These are phyloP conservation scores for Wickerhamiella parazyma DNA, from an alignment of 805 yeast genomes.

Conservation along the genomic window DNA sequence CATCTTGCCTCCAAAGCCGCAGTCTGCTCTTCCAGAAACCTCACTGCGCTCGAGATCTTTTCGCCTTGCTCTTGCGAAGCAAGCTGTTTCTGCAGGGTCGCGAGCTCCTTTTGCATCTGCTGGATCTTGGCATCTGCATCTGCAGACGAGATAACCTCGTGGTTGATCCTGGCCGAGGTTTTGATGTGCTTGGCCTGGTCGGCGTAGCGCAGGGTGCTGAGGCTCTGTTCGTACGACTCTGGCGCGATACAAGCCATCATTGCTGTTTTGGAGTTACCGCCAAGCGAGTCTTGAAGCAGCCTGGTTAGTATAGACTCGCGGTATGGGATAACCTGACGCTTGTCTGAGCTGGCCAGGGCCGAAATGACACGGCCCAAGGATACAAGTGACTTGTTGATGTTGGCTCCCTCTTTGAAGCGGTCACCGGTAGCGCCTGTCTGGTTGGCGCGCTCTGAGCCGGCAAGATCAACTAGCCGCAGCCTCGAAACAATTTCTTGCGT, in stretches of 20 bases:
- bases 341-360: conserved; percentile 30
- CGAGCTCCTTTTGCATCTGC: conserved; percentile 30
- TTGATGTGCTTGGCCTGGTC: conserved; percentile 58
- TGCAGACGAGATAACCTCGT: conserved; percentile 28
- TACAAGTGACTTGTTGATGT: conserved; percentile 65
- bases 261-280: conserved; percentile 78
- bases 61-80: conserved; percentile 22
- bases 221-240: conserved; percentile 60
- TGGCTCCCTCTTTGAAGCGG: conserved; percentile 59
- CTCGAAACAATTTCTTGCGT: conserved; percentile 40
- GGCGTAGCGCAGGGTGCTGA: conserved; percentile 67
- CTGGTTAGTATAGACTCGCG: conserved; percentile 68
- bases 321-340: conserved; percentile 37
- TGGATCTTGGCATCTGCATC: conserved; percentile 28
- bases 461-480: conserved; percentile 61
- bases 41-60: conserved; percentile 19
- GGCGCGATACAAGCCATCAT: conserved; percentile 84
- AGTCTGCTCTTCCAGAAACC: conserved; percentile 24
- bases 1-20: conserved; percentile 19
- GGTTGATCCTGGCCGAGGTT: conserved; percentile 44
- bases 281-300: conserved; percentile 58
- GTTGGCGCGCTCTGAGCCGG: conserved; percentile 64
- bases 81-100: conserved; percentile 24
- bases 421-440: conserved; percentile 45
- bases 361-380: conserved; percentile 61